Base-by-base conservation (phyloP, 352 stramenopile genomes). In the Phytophthora sp. region DNA sequence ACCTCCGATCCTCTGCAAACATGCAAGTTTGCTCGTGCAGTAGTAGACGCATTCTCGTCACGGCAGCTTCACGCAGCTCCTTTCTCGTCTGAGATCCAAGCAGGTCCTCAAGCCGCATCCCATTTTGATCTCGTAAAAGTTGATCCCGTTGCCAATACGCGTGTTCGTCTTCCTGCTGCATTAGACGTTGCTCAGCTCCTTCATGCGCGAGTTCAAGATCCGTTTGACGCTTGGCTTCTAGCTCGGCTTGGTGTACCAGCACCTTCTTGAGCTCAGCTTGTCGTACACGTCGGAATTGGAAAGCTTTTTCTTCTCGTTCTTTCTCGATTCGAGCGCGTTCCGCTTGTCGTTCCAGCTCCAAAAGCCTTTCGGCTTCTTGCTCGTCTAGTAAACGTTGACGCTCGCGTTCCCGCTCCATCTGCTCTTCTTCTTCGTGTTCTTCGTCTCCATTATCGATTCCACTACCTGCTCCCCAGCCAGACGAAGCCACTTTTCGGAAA, bases 371-470 rank as follows among this genome's bases (percentile, higher is more conserved):
- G 3, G 77, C 79, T 46, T 91, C 80, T 31, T 84, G 79, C 18
- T 82, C 63, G 7, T 93, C 84, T 26, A 93, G 53, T 16, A 82
- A 56, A n/a, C 79, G 74, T 41, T 90, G 84, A 3, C 71, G 77
- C 52, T 88, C 68, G 3, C 70, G 74, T 51, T 93, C 84, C 6
- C 63, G 80, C 44, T 86, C 80, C 1, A 91, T 49, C 2, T 73
- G 67, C 52, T 93, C 82, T 64, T 89, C 77, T 60, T 91, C 82
- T 52, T 93, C 84, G 16, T 79, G 64, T 51, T 91, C 84, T 71
- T 93, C 84, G 26, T 93, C 84, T 6, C 82, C 82, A 21, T 93
- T 93, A 21, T 93, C 74, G 7, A 90, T 55, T 1, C 82, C 84
- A 62, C 80, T 90, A 30, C 84, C 82, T 39, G 72, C 69, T 24